phyloP scores from a whole-genome alignment of 176 grass and related monocot species.

The Bothriochloa decipiens region DNA sequence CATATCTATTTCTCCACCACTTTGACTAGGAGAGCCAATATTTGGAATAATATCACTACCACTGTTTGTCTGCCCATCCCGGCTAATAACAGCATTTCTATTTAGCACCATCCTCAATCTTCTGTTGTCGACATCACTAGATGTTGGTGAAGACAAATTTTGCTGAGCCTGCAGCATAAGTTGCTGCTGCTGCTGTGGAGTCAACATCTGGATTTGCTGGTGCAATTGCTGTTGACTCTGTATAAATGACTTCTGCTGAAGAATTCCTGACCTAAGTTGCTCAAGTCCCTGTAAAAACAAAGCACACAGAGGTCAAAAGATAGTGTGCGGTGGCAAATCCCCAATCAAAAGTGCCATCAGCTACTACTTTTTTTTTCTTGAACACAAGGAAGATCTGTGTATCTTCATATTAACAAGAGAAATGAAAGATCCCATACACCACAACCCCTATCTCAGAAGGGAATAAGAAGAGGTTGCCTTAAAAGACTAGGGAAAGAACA shows the following conservation, averaged over 20 bases:
- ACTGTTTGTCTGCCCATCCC: slow-evolving; percentile 74
- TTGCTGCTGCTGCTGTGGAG: slow-evolving; percentile 75
- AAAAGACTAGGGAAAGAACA: background rate
- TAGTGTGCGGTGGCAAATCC: slow-evolving; percentile 9
- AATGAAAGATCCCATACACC: background rate
- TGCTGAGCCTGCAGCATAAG: slow-evolving; percentile 76
- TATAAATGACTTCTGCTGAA: slow-evolving; percentile 71
- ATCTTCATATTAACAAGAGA: background rate
- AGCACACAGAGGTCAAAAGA: background rate
- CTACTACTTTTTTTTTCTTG: background rate
- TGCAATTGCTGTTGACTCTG: slow-evolving; percentile 75
- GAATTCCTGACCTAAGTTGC: slow-evolving; percentile 70
- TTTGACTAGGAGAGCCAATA: slow-evolving; percentile 78
- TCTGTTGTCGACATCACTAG: slow-evolving; percentile 77
- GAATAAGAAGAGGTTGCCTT: background rate
- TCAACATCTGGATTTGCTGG: slow-evolving; percentile 75
- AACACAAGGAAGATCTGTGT: background rate
- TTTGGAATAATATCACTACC: slow-evolving; percentile 70
- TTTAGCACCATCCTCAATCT: slow-evolving; percentile 84
- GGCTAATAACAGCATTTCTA: slow-evolving; percentile 64
- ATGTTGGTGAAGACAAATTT: slow-evolving; percentile 73
- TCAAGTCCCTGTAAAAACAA: slow-evolving; percentile 64
- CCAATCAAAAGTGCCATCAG: slow-evolving; percentile 18
- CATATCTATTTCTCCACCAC: slow-evolving; percentile 69
- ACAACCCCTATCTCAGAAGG: background rate